Conservation (phyloP, 177 flowering plant species). For the Tripterygium wilfordii region DNA sequence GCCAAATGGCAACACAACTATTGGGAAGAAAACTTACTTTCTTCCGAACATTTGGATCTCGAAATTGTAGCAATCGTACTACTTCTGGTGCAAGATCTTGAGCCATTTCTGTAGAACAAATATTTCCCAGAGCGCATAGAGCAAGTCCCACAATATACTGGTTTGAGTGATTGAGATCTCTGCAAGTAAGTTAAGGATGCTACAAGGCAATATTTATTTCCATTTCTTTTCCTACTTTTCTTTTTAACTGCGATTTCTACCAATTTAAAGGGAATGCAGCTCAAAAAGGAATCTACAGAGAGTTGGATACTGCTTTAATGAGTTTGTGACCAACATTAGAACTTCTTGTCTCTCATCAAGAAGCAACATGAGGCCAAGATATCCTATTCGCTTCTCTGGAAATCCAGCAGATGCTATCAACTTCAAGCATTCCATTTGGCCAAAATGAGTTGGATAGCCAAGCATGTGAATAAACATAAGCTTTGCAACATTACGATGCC, state of each 20-base stretch:
- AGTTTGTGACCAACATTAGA: slow-evolving; percentile 97
- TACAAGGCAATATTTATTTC: slow-evolving; percentile 3
- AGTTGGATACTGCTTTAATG: slow-evolving; percentile 99
- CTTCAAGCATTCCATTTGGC: slow-evolving; percentile 99
- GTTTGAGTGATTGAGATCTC: slow-evolving; percentile 96
- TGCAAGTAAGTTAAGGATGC: slow-evolving; percentile 53
- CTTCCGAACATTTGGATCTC: slow-evolving; percentile 94
- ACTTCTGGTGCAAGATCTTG: slow-evolving; percentile 99
- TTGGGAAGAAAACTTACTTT: slow-evolving; percentile 58
- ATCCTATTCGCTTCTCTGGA: slow-evolving; percentile 98
- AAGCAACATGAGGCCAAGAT: slow-evolving; percentile 97
- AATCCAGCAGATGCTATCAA: slow-evolving; percentile 94
- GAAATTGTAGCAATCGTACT: slow-evolving; percentile 82
- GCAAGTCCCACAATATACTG: slow-evolving; percentile 98
- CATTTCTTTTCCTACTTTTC: too few relatives aligned
- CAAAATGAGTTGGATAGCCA: slow-evolving; percentile 99
- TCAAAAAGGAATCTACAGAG: too few relatives aligned
- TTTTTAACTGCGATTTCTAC: too few relatives aligned
- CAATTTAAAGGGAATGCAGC: too few relatives aligned
- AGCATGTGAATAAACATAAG: slow-evolving; percentile 99
- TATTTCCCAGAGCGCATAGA: slow-evolving; percentile 96
- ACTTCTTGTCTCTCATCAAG: slow-evolving; percentile 99
- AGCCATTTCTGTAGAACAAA: slow-evolving; percentile 99
- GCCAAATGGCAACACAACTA: too few relatives aligned
- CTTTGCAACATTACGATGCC: slow-evolving; percentile 95